phyloP scores from a whole-genome alignment of 148 eudicot species.

The Gaultheria prostrata region DNA sequence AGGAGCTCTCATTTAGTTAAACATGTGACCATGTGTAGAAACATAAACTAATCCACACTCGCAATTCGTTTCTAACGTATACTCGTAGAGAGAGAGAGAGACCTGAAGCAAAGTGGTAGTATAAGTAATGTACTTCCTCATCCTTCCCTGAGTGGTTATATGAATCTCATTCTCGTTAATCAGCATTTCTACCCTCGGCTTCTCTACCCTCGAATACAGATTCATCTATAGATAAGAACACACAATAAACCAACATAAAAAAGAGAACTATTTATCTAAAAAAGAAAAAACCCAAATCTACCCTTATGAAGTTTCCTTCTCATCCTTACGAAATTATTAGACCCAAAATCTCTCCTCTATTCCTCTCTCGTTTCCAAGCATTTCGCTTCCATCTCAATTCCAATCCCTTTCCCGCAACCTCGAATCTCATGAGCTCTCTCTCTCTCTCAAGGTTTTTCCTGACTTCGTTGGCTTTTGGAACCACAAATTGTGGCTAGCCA shows the following conservation, averaged over 20 bases:
- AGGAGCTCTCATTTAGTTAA: not conserved
- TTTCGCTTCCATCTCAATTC: too few species aligned
- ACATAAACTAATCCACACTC: not conserved
- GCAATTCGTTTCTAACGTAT: not conserved
- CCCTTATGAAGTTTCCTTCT: too few species aligned
- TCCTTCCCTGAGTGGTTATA: constrained; percentile 42
- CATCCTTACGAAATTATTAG: too few species aligned
- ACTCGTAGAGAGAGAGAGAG: not conserved
- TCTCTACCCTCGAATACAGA: constrained; percentile 38
- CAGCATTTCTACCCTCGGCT: constrained; percentile 26
- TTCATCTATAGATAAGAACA: constrained; percentile 7
- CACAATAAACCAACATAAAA: not conserved
- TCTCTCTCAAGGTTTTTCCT: too few species aligned
- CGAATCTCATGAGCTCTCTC: too few species aligned
- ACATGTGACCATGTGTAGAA: not conserved
- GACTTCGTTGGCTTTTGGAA: too few species aligned
- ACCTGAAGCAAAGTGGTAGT: constrained; percentile 44
- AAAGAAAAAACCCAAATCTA: not conserved
- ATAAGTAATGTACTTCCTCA: constrained; percentile 46
- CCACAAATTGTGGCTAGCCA: too few species aligned
- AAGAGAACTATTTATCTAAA: not conserved
- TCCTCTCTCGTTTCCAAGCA: too few species aligned
- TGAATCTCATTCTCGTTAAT: constrained; percentile 43
- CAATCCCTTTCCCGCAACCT: too few species aligned
- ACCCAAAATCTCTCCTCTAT: too few species aligned